Percentiles rank a stretch among this genome's conserved stretches.
Evolutionary conservation across 1,139 yeast species (phyloP).

Genomic region (Nadsonia starkeyi-henricii): DNA sequence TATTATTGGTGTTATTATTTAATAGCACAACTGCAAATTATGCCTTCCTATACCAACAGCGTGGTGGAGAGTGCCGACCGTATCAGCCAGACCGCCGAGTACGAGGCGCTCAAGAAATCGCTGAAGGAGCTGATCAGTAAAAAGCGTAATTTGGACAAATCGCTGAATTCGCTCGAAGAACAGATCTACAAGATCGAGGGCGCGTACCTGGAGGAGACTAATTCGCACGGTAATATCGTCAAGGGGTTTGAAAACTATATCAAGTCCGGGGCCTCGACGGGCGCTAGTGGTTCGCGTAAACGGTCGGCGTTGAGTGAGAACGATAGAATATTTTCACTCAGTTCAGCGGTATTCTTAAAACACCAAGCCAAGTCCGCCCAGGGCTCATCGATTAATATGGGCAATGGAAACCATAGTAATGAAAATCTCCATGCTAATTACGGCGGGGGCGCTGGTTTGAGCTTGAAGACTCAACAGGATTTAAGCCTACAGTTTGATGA

Average conservation of each 20-base stretch:
- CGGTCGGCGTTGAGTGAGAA: constrained; percentile 54
- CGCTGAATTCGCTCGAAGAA: constrained; percentile 51
- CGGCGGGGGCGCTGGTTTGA: background rate
- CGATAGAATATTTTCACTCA: constrained; percentile 73
- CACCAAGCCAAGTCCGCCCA: constrained; percentile 5
- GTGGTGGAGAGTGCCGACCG: background rate
- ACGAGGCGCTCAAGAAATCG: constrained; percentile 53
- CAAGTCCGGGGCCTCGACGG: constrained; percentile 30
- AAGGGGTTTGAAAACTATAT: constrained; percentile 80
- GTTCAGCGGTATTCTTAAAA: constrained; percentile 60
- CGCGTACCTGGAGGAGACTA: constrained; percentile 55
- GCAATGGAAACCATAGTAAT: background rate
- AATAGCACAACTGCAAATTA: background rate
- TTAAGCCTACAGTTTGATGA: background rate
- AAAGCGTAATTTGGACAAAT: constrained; percentile 52
- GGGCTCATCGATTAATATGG: background rate
- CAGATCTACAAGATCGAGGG: constrained; percentile 72
- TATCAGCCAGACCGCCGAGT: constrained; percentile 21
- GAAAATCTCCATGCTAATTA: background rate
- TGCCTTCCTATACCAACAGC: background rate
- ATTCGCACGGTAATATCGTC: constrained; percentile 62
- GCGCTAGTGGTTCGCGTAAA: constrained; percentile 29
- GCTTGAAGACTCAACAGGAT: background rate
- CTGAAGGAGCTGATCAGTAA: constrained; percentile 50
- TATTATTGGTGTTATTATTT: no score